Conservation (phyloP, 768 basidiomycete species). For the Suillus spraguei region DNA sequence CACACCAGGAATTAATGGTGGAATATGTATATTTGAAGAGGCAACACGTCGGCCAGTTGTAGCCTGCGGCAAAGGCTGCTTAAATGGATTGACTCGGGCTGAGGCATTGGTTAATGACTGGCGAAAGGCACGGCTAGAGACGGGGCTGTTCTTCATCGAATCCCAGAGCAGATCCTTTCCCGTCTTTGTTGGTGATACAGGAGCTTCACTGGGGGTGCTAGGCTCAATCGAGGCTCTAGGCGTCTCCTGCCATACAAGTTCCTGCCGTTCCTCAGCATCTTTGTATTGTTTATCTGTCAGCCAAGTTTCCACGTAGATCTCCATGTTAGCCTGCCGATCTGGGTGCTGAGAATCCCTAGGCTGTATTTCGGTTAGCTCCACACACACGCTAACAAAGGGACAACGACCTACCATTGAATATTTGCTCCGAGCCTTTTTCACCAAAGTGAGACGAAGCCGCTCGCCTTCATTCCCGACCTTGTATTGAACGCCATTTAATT, state of each 20-base stretch:
- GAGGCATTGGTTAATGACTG: conserved; percentile 50
- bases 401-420: conserved; percentile 65
- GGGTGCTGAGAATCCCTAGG: conserved; percentile 80
- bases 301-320: conserved; percentile 81
- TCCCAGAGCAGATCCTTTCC: conserved; percentile 78
- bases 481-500: conserved; percentile 65
- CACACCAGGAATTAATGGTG: conserved; percentile 35
- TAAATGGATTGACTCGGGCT: conserved; percentile 54
- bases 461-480: conserved; percentile 75
- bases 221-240: conserved; percentile 44
- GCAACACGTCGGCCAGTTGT: conserved; percentile 48
- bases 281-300: conserved; percentile 74
- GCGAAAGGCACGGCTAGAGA: conserved; percentile 42
- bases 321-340: conserved; percentile 65
- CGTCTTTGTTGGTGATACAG: conserved; percentile 38
- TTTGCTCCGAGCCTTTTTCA: conserved; percentile 70
- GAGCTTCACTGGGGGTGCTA: conserved; percentile 40
- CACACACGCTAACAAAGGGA: conserved; percentile 5
- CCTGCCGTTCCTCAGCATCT: conserved; percentile 58
- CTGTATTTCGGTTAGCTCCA: conserved; percentile 37
- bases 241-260: conserved; percentile 73
- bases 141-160: conserved; percentile 49
- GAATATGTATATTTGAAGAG: conserved; percentile 32
- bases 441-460: conserved; percentile 65
- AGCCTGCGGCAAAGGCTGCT: conserved; percentile 33